phyloP scores from a whole-genome alignment of 306 rosid genomes.

The Malus orientalis region DNA sequence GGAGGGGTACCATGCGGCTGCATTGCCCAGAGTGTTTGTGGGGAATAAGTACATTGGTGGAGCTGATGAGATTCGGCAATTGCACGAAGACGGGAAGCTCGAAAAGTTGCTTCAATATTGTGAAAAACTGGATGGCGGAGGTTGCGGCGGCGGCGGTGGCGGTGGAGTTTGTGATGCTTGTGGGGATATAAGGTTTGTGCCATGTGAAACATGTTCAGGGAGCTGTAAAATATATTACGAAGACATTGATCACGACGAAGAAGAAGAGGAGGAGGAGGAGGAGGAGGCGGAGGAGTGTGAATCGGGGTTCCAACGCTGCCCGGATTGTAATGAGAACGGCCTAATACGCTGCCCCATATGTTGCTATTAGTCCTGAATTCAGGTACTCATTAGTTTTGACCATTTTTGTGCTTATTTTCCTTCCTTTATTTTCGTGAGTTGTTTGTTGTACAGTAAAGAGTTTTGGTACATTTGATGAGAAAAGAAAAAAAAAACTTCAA shows the following conservation, averaged over 20 bases:
- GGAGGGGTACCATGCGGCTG: constrained; percentile 32
- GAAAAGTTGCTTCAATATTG: constrained; percentile 61
- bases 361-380: constrained; percentile 34
- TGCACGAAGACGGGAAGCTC: constrained; percentile 73
- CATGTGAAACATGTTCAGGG: constrained; percentile 84
- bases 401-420: constrained; percentile 22
- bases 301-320: constrained; percentile 71
- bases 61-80: constrained; percentile 59
- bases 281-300: constrained; percentile 26
- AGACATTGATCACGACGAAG: constrained; percentile 22
- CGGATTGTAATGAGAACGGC: constrained; percentile 89
- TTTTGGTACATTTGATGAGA: constrained; percentile 19
- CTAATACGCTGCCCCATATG: constrained; percentile 71
- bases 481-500: constrained; percentile 3
- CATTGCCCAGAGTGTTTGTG: constrained; percentile 72
- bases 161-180: constrained; percentile 65
- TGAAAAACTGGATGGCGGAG: constrained; percentile 30
- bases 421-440: constrained; percentile 13
- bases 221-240: constrained; percentile 87
- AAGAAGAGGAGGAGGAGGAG: constrained; percentile 9
- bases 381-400: constrained; percentile 23
- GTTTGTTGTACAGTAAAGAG: constrained; percentile 48
- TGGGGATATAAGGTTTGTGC: constrained; percentile 87
- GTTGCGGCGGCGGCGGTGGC: constrained; percentile 1
- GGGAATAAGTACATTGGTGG: constrained; percentile 69